These are phyloP conservation scores for Vaccinium macrocarpon DNA, from an alignment of 148 eudicot species.

Conservation along the genomic window DNA sequence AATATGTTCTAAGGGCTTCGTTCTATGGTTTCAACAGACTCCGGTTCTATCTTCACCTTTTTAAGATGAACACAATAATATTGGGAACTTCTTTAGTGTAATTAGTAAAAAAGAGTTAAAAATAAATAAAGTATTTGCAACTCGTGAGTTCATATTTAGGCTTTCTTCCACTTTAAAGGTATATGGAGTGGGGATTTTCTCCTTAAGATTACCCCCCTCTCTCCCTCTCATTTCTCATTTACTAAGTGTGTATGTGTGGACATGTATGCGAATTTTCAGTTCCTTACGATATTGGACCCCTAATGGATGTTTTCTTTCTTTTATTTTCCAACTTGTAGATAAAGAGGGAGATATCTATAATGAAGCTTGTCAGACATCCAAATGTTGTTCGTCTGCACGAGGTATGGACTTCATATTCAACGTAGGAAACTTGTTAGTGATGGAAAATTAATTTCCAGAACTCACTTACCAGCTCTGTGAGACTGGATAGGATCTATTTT, in stretches of 20 bases:
- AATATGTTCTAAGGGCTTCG: background rate
- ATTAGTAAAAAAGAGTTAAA: background rate
- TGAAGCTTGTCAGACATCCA: constrained; percentile 96
- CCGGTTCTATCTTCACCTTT: background rate
- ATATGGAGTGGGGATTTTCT: background rate
- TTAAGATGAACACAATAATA: background rate
- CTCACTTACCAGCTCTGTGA: background rate
- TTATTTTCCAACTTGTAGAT: constrained; percentile 52
- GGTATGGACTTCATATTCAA: constrained; percentile 39
- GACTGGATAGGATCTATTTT: background rate
- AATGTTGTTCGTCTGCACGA: constrained; percentile 90
- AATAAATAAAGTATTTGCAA: background rate
- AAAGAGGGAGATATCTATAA: constrained; percentile 88
- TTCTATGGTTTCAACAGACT: background rate
- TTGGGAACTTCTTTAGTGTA: background rate
- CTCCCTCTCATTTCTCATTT: background rate
- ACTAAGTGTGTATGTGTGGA: background rate
- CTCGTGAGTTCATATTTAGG: background rate
- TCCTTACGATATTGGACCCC: background rate
- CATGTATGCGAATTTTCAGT: background rate
- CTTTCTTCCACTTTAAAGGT: background rate
- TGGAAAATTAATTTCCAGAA: background rate
- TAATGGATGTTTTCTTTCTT: background rate
- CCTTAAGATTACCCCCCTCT: background rate
- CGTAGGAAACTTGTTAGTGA: background rate